These are phyloP conservation scores for Gossypium schwendimanii DNA, from an alignment of 441 rosid genomes.

Conservation along the genomic window DNA sequence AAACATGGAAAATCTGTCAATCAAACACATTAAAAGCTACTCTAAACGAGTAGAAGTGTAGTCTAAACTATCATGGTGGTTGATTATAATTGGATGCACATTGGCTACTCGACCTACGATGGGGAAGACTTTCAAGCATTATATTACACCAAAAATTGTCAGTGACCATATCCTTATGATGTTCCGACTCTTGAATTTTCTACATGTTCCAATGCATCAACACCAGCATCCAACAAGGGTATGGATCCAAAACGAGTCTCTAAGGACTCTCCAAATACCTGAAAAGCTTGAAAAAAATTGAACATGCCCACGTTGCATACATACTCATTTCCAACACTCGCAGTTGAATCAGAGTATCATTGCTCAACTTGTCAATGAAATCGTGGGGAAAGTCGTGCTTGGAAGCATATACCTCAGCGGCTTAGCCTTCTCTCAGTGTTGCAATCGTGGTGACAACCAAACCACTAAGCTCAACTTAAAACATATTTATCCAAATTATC, in stretches of 20 bases:
- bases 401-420: constrained; percentile 18
- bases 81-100: neutral
- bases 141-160: neutral
- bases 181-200: constrained; percentile 15
- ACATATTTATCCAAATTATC: neutral
- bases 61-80: neutral
- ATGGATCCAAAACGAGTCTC: neutral
- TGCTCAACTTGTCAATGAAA: constrained; percentile 49
- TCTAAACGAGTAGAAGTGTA: neutral
- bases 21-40: neutral
- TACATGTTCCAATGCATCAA: constrained; percentile 63
- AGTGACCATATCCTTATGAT: neutral
- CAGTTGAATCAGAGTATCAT: neutral
- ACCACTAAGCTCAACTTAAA: neutral
- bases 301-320: neutral
- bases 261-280: neutral
- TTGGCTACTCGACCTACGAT: neutral
- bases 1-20: neutral
- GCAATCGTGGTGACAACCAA: constrained; percentile 34
- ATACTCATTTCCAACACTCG: neutral
- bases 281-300: neutral
- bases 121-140: neutral
- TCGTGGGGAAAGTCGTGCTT: constrained; percentile 31
- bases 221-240: constrained; percentile 18
- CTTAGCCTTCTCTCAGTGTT: constrained; percentile 11